A percentile compares a stretch with the other conserved stretches of the same genome.
Conservation (phyloP, 257 asterid genomes). For the Petunia axillaris region DNA sequence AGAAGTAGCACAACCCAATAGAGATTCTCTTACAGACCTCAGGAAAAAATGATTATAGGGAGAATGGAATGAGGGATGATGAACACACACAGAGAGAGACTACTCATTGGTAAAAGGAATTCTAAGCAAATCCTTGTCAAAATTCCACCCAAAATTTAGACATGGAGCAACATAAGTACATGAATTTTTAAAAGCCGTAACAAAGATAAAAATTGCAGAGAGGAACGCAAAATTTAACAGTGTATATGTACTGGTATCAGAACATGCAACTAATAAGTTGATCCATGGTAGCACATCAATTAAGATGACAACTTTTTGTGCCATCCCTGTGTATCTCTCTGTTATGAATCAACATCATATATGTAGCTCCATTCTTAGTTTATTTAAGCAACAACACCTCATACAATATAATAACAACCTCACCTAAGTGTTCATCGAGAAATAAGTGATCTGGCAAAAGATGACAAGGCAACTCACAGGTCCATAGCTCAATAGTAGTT, state of each 20-base stretch:
- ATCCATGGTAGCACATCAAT: not conserved
- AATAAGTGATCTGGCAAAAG: not conserved
- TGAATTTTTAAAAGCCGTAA: too few relatives aligned
- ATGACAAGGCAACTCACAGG: slow-evolving; percentile 55
- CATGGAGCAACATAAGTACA: too few relatives aligned
- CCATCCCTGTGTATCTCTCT: too few relatives aligned
- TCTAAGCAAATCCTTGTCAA: too few relatives aligned
- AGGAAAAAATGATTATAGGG: too few relatives aligned
- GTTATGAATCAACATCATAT: not conserved
- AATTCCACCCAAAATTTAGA: too few relatives aligned
- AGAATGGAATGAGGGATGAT: too few relatives aligned
- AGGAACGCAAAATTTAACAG: not conserved
- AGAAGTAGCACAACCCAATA: too few relatives aligned
- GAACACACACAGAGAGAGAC: too few relatives aligned
- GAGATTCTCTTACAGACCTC: too few relatives aligned
- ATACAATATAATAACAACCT: not conserved
- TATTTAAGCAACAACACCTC: not conserved
- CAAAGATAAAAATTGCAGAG: too few relatives aligned
- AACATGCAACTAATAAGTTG: slow-evolving; percentile 6
- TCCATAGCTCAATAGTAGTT: slow-evolving; percentile 90
- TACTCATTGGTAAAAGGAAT: too few relatives aligned
- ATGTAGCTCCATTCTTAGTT: not conserved
- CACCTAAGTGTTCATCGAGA: not conserved
- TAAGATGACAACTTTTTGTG: not conserved
- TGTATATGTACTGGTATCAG: not conserved